Evolutionary conservation across 2,329 filamentous ascomycete genomes (phyloP), one percentile per base, ranked within the genome.

Genomic region (Malbranchea zuffiana): DNA sequence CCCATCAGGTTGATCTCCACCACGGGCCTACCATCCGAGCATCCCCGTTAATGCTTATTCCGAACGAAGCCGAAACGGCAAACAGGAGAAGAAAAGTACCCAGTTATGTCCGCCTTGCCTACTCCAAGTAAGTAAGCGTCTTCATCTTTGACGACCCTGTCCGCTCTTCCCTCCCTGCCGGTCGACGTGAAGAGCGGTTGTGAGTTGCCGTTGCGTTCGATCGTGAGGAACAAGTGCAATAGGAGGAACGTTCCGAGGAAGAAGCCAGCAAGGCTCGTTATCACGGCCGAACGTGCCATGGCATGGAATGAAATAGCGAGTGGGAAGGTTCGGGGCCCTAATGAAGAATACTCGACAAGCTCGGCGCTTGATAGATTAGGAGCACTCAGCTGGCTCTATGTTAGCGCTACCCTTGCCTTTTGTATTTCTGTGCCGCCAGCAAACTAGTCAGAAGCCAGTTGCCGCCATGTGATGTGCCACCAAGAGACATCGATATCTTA

Each of bases 1-100:
- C 87, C 87, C 70, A 88, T 90, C 55, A 95, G 72, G 50, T 85
- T 86, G 53, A 95, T 74, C 58, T 95, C 85, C 15, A 92, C 86
- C 8, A 92, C 84, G 0, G 86, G 85, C 2, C 82, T 75, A 44
- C n/a, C n/a, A n/a, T n/a, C n/a, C n/a, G n/a, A n/a, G n/a, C n/a
- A n/a, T n/a, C n/a, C n/a, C n/a, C n/a, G n/a, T n/a, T n/a, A n/a
- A n/a, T n/a, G n/a, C n/a, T n/a, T n/a, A 16, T n/a, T 15, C 24
- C 17, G 6, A 52, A 43, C 20, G 39, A 19, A 29, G 24, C 28
- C 13, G 16, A n/a, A n/a, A n/a, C n/a, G n/a, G n/a, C n/a, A n/a
- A n/a, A 39, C 35, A 12, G 37, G 30, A 35, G 38, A 33, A 23
- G 33, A 18, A 13, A 43, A 47, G 17, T 66, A 77, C 71, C 79